A percentile compares a stretch with the other conserved stretches of the same genome.
phyloP scores from a whole-genome alignment of 495 filamentous ascomycete genomes.

The Neurospora hispaniola region DNA sequence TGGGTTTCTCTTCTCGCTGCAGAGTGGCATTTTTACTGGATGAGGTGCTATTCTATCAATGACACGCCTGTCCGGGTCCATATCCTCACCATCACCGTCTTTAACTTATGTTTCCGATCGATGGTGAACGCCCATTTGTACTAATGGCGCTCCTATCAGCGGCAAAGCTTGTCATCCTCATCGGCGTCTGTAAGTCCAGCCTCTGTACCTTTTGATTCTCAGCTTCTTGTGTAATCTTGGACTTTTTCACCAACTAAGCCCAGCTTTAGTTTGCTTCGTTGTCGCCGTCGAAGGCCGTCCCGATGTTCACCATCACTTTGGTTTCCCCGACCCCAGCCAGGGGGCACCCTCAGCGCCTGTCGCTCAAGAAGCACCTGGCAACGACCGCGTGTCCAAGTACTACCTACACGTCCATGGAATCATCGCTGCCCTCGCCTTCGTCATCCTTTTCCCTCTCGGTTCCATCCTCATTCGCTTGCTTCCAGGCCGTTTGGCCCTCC shows the following conservation, averaged over 20 bases:
- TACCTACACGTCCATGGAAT: conserved; percentile 31
- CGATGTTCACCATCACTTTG: neutral
- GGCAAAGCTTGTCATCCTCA: neutral
- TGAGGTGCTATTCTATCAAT: neutral
- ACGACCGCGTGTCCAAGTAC: neutral
- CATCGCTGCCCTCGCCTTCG: conserved; percentile 33
- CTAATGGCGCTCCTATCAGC: neutral
- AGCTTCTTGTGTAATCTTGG: neutral
- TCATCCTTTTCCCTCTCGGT: conserved; percentile 44
- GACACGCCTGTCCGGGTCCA: neutral
- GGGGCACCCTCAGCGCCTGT: neutral
- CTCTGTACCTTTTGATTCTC: neutral
- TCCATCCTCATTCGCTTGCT: conserved; percentile 43
- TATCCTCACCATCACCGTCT: neutral
- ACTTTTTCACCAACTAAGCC: neutral
- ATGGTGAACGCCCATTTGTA: neutral
- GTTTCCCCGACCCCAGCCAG: neutral
- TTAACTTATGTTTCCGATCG: neutral
- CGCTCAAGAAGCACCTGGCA: neutral
- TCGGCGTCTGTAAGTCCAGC: neutral
- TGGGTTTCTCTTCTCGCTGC: neutral
- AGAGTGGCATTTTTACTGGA: neutral
- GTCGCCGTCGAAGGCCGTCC: neutral
- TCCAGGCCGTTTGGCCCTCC: conserved; percentile 18
- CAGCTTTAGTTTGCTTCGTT: neutral